phyloP scores from a whole-genome alignment of 192 early-diverging fungal genomes.

The Coemansia sp. region DNA sequence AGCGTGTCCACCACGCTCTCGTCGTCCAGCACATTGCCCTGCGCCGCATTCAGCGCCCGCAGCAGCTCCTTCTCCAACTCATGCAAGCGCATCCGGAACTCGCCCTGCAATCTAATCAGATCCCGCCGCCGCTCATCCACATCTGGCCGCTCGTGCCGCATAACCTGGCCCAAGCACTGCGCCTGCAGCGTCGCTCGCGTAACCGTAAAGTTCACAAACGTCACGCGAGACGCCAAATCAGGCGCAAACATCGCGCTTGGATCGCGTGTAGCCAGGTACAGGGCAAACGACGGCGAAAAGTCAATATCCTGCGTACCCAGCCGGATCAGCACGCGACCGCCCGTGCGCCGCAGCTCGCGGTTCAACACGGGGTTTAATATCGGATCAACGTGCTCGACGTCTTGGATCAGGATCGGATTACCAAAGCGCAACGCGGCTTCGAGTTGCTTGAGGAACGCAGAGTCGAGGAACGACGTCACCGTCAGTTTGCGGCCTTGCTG shows the following conservation, averaged over 20 bases:
- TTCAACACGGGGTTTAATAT: constrained; percentile 98
- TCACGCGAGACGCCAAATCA: constrained; percentile 94
- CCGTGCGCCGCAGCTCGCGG: constrained; percentile 92
- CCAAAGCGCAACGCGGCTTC: constrained; percentile 98
- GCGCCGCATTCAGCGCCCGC: constrained; percentile 89
- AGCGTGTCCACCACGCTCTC: constrained; percentile 91
- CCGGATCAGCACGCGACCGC: constrained; percentile 91
- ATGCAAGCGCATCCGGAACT: constrained; percentile 90
- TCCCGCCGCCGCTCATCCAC: constrained; percentile 91
- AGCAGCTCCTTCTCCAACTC: constrained; percentile 92
- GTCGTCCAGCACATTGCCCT: constrained; percentile 98
- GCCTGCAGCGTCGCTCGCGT: constrained; percentile 94
- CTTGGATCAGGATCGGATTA: constrained; percentile 94
- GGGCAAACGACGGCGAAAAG: constrained; percentile 95
- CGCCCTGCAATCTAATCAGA: constrained; percentile 91
- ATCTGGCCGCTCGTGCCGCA: constrained; percentile 94
- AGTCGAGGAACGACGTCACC: constrained; percentile 96
- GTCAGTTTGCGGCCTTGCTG: constrained; percentile 69
- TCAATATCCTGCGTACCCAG: constrained; percentile 98
- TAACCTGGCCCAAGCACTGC: constrained; percentile 95
- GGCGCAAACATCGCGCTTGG: constrained; percentile 92
- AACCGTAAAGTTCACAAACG: constrained; percentile 99
- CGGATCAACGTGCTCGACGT: constrained; percentile 96
- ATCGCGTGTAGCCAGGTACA: constrained; percentile 94
- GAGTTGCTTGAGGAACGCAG: constrained; percentile 93